These are phyloP conservation scores for Fusarium duplospermum DNA, from an alignment of 2,329 filamentous ascomycete genomes.

Conservation along the genomic window DNA sequence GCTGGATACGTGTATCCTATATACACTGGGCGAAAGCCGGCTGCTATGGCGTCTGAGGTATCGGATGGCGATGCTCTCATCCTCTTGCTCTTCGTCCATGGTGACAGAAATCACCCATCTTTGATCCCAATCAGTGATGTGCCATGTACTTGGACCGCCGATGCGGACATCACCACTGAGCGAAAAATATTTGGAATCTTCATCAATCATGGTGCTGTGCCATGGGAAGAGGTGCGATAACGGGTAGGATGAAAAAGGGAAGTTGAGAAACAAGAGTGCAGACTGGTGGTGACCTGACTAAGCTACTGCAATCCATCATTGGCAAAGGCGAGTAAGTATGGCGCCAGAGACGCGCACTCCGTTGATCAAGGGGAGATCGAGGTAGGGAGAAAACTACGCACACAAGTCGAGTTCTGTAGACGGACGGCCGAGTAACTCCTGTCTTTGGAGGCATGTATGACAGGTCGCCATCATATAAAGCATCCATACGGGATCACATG, in stretches of 20 bases:
- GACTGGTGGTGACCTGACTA: background rate
- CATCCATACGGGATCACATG: background rate
- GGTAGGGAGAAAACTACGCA: background rate
- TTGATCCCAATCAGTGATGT: constrained; percentile 46
- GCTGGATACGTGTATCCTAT: constrained; percentile 39
- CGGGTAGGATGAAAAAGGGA: background rate
- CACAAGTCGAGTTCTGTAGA: background rate
- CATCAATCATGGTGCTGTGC: background rate
- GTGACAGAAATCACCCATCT: constrained; percentile 44
- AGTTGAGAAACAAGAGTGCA: background rate
- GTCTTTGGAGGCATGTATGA: background rate
- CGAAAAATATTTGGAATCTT: background rate
- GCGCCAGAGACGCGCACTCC: background rate
- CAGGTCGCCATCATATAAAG: background rate
- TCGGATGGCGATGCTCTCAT: constrained; percentile 40
- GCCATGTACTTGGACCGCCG: constrained; percentile 44
- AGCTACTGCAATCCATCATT: background rate
- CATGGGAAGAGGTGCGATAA: background rate
- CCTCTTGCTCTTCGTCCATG: constrained; percentile 45
- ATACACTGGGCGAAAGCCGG: constrained; percentile 21
- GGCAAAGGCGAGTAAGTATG: background rate
- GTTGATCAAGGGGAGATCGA: background rate
- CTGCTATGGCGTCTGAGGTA: constrained; percentile 33
- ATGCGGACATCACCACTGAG: constrained; percentile 11
- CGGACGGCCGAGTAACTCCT: background rate